These are phyloP conservation scores for Fragaria iinumae DNA, from an alignment of 306 rosid species.

Conservation along the genomic window DNA sequence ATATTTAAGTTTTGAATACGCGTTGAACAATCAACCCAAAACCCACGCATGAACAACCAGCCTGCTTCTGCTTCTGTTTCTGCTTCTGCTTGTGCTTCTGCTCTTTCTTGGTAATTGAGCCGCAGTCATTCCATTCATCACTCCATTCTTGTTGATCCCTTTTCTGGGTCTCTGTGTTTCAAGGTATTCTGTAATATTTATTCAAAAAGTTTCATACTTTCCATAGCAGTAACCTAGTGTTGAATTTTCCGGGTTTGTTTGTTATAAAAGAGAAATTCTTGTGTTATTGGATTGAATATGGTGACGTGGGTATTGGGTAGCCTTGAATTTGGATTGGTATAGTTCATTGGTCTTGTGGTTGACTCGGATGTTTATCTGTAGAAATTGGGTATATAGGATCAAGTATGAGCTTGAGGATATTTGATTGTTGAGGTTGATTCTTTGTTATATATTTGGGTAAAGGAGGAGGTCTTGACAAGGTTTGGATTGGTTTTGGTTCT, in stretches of 20 bases:
- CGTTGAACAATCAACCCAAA: conserved; percentile 54
- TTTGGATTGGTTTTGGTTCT: conserved; percentile 23
- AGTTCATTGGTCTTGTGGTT: conserved; percentile 4
- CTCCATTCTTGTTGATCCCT: conserved; percentile 20
- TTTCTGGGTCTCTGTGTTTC: conserved; percentile 13
- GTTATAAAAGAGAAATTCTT: background rate
- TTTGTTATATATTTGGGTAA: conserved; percentile 26
- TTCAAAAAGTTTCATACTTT: conserved; percentile 11
- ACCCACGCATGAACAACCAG: conserved; percentile 4
- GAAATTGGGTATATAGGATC: conserved; percentile 30
- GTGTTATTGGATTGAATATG: conserved; percentile 30
- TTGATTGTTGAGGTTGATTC: conserved; percentile 33
- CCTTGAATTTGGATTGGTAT: conserved; percentile 17
- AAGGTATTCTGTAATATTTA: background rate
- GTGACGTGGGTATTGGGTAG: conserved; percentile 29
- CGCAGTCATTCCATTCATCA: background rate
- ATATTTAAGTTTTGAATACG: conserved; percentile 48
- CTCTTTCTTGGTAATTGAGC: conserved; percentile 33
- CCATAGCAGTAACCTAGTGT: background rate
- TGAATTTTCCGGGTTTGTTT: conserved; percentile 12
- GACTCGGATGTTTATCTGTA: background rate
- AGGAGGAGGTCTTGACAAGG: conserved; percentile 26
- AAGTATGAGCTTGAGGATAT: conserved; percentile 22
- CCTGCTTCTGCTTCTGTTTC: conserved; percentile 19
- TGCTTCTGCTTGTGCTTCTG: conserved; percentile 18